phyloP scores from a whole-genome alignment of 257 asterid genomes.

The Petunia axillaris region DNA sequence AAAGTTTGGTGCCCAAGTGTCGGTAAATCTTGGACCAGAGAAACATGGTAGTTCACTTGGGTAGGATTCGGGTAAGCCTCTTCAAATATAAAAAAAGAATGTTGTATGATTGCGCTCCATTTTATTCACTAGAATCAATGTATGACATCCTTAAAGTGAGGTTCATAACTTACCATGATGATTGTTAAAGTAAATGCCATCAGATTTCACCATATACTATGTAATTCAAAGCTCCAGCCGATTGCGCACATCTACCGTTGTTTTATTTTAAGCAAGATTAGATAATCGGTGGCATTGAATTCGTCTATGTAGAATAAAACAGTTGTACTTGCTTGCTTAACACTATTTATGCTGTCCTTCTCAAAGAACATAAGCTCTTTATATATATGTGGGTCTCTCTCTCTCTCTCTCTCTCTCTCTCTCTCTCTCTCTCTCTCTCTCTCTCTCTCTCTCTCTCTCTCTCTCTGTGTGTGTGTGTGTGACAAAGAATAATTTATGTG shows the following conservation, averaged over 20 bases:
- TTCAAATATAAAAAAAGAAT: neutral
- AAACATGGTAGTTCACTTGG: slow-evolving; percentile 8
- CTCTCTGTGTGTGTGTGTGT: too few species aligned
- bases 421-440: too few species aligned
- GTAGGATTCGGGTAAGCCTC: neutral
- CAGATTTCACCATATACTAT: slow-evolving; percentile 1
- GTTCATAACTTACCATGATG: slow-evolving; percentile 5
- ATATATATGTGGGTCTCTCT: too few species aligned
- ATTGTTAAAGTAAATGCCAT: neutral
- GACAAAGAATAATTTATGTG: neutral
- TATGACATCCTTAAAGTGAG: neutral
- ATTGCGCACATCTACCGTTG: neutral
- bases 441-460: too few species aligned
- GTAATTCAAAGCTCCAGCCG: neutral
- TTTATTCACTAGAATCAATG: neutral
- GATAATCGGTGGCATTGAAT: neutral
- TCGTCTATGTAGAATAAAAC: neutral
- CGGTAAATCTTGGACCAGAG: neutral
- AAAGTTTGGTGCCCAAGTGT: slow-evolving; percentile 6
- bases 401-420: too few species aligned
- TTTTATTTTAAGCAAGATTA: neutral
- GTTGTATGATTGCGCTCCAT: neutral
- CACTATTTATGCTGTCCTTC: neutral
- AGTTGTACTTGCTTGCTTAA: neutral
- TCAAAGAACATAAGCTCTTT: neutral